These are phyloP conservation scores for Zygosaccharomyces lentus DNA, from an alignment of 805 yeast species.

Conservation along the genomic window DNA sequence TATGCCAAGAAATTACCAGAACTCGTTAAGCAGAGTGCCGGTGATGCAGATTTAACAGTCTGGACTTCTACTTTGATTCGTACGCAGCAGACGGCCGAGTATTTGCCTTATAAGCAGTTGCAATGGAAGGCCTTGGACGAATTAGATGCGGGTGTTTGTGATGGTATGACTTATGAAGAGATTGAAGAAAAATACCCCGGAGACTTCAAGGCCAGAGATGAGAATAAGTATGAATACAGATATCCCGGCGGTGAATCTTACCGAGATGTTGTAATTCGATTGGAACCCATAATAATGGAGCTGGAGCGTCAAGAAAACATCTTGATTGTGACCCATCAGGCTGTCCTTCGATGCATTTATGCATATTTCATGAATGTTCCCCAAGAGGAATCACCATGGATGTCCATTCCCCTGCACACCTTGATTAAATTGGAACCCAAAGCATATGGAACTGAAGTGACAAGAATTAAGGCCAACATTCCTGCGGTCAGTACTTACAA, in stretches of 20 bases:
- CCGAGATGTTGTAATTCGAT: constrained; percentile 87
- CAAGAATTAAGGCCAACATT: constrained; percentile 88
- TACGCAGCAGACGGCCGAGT: constrained; percentile 88
- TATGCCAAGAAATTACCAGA: constrained; percentile 81
- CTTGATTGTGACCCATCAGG: constrained; percentile 94
- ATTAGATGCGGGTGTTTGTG: constrained; percentile 96
- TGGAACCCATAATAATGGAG: constrained; percentile 98
- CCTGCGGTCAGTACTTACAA: constrained; percentile 98
- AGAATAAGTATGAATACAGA: constrained; percentile 90
- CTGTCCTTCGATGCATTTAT: constrained; percentile 91
- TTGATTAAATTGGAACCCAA: constrained; percentile 92
- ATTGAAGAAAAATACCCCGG: constrained; percentile 82
- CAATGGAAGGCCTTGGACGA: constrained; percentile 98
- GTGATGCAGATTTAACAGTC: constrained; percentile 68
- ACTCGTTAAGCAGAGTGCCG: constrained; percentile 56
- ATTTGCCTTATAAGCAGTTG: constrained; percentile 72
- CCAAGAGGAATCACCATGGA: constrained; percentile 97
- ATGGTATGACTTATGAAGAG: constrained; percentile 94
- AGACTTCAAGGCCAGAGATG: constrained; percentile 94
- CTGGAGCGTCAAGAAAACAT: constrained; percentile 95
- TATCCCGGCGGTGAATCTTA: constrained; percentile 97
- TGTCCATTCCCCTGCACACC: constrained; percentile 96
- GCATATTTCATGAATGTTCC: constrained; percentile 99
- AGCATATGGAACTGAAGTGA: constrained; percentile 84
- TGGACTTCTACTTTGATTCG: constrained; percentile 93